phyloP scores from a whole-genome alignment of 2,329 filamentous ascomycete species.

The Trichoderma guizhouense region DNA sequence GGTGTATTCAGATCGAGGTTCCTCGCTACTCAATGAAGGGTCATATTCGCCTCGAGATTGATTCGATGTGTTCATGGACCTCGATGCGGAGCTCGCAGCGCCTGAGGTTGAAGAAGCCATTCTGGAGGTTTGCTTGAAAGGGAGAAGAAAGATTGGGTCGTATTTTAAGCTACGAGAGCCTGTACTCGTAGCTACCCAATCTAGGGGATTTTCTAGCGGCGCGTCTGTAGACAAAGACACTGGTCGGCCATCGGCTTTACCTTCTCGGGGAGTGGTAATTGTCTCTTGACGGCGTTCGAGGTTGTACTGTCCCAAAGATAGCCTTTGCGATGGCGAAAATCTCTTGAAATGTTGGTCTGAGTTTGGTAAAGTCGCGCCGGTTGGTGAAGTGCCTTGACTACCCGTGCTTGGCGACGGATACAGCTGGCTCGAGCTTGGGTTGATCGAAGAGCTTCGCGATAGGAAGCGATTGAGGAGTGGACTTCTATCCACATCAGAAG shows the following conservation, averaged over 20 bases:
- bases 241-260: neutral
- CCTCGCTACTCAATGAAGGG: constrained; percentile 23
- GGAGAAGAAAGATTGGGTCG: neutral
- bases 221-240: neutral
- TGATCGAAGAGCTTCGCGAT: neutral
- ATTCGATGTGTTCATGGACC: constrained; percentile 18
- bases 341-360: constrained; percentile 7
- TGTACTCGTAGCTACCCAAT: constrained; percentile 2
- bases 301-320: neutral
- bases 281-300: neutral
- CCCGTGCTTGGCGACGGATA: neutral
- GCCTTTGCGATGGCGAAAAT: neutral
- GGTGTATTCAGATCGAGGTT: constrained; percentile 17
- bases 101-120: constrained; percentile 1
- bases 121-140: neutral
- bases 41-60: constrained; percentile 27
- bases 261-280: neutral
- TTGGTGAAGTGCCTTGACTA: neutral
- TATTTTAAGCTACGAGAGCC: neutral
- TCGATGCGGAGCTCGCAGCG: neutral
- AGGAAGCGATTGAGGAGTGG: constrained; percentile 3
- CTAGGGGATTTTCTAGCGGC: neutral
- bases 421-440: neutral
- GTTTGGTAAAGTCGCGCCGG: constrained; percentile 1
- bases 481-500: constrained; percentile 13